Base-by-base conservation (phyloP, 2,329 filamentous ascomycete species). In the Drechslerella stenobrocha region DNA sequence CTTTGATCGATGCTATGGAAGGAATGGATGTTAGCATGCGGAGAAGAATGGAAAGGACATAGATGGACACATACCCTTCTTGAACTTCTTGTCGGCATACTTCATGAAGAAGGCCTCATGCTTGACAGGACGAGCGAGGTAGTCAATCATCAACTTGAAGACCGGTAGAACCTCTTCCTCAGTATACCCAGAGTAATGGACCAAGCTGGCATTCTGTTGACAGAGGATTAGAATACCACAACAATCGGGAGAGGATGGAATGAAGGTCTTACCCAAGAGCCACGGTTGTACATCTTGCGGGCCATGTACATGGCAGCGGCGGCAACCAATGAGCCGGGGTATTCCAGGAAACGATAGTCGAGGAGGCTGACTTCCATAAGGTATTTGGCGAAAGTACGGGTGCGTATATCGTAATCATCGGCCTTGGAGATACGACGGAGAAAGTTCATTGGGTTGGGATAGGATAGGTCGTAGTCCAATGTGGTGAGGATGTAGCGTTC, bases 41-140 rank as follows among this genome's bases (percentile, higher is more conserved):
- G 9, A 2, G 2, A 2, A 22, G 7, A 23, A 15, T 9, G 2
- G 2, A 18, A 30, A 13, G 26, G 24, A 20, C n/a, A n/a, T n/a
- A 22, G 4, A 15, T 48, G 24, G 60, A 5, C 3, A 73, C 82
- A 79, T 85, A 96, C 92, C 91, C 81, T 98, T 98, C 74, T 97
- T 80, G 79, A 97, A 98, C 79, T 96, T 96, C 82, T 97, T 98
- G 84, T 90, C 95, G 59, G 93, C 93, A 77, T 98, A 98, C 79
- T 98, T 98, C 84, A 95, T 96, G 83, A 96, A 97, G 82, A 98
- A 96, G 34, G 93, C 95, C 76, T 97, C 92, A 75, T 98, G 93
- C 42, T 87, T 84, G 55, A 96, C 88, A 23, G 92, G 93, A 9
- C 89, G 86, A 64, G 88, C 88, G 35, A 98, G 86, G 76, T 98